These are phyloP conservation scores for Citropsis articulata DNA, from an alignment of 345 rosid species.

Conservation along the genomic window DNA sequence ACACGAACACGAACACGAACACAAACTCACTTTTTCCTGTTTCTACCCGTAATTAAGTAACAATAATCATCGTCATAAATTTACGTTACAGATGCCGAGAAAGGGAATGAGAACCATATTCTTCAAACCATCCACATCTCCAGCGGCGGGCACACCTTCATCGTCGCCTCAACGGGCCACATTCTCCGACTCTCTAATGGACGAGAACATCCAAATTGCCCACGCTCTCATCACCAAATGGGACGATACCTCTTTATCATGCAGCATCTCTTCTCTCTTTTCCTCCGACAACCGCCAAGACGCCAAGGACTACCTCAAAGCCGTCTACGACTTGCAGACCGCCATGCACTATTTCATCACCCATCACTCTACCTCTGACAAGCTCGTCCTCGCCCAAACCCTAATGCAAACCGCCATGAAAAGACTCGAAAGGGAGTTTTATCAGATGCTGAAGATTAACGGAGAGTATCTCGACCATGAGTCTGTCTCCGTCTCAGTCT, in stretches of 20 bases:
- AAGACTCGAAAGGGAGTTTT: constrained; percentile 66
- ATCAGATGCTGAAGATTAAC: constrained; percentile 50
- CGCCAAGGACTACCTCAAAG: constrained; percentile 48
- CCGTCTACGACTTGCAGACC: constrained; percentile 47
- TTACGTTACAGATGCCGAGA: background rate
- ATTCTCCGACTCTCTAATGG: constrained; percentile 51
- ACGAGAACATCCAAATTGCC: constrained; percentile 48
- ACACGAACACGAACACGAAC: too few species aligned
- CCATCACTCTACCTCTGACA: constrained; percentile 35
- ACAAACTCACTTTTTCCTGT: too few species aligned
- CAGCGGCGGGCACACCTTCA: constrained; percentile 32
- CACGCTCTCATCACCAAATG: constrained; percentile 41
- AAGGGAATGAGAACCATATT: constrained; percentile 24
- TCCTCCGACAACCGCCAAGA: constrained; percentile 38
- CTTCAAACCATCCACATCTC: constrained; percentile 25
- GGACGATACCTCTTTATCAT: constrained; percentile 18
- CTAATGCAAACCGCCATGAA: constrained; percentile 66
- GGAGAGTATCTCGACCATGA: constrained; percentile 50
- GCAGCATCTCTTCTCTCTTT: constrained; percentile 41
- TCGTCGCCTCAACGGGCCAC: constrained; percentile 31
- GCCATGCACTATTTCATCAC: constrained; percentile 53
- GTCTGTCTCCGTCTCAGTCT: constrained; percentile 24
- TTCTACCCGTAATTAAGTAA: too few species aligned
- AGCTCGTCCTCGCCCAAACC: constrained; percentile 51
- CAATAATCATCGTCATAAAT: too few species aligned